Base-by-base conservation (phyloP, 2,329 filamentous ascomycete genomes). In the Talaromyces sp. region DNA sequence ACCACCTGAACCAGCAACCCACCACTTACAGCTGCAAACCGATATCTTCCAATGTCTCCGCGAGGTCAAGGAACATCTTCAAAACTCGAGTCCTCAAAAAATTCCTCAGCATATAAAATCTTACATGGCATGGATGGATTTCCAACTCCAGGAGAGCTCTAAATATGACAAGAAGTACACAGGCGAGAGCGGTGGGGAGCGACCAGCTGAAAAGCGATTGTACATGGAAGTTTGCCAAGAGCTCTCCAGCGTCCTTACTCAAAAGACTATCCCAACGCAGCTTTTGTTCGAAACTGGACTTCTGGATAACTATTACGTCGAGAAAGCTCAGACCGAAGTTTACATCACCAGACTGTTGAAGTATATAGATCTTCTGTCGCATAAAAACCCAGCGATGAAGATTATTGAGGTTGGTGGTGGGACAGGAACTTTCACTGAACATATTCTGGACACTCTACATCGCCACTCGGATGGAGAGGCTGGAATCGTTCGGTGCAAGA, bases 381-480 rank as follows among this genome's bases (percentile, higher is more conserved):
- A 34, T 18, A 47, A 52, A 36, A 31, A 63, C 44, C 56, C 40
- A 65, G 3, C 61, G 65, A 52, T 51, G 84, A 84, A 0, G 72
- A 87, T 87, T 84, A 76, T 85, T 68, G 84, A 84, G 0, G 82
- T 85, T 3, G 84, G 63, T 51, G 40, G 34, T 14, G 56, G 44
- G 16, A 58, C 56, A 18, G 40, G 44, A 1, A 44, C 56, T 47
- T 58, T 58, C 31, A 58, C 63, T 33, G 31, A 59, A 40, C n/a
- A 62, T 33, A 16, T 56, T 62, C 8, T 53, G 50, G 55, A 66
- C 3, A 54, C 55, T 4, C 62, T 80, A 16, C 18, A 12, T 7
- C 5, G 14, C 10, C 23, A 33, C 4, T 18, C 18, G 5, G 30
- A 40, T 42, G 28, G 33, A 18, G 27, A 23, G 4, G 10, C 23